Evolutionary conservation across 2,329 filamentous ascomycete genomes (phyloP), one percentile per base, ranked within the genome.

Genomic region (Nemania diffusa): DNA sequence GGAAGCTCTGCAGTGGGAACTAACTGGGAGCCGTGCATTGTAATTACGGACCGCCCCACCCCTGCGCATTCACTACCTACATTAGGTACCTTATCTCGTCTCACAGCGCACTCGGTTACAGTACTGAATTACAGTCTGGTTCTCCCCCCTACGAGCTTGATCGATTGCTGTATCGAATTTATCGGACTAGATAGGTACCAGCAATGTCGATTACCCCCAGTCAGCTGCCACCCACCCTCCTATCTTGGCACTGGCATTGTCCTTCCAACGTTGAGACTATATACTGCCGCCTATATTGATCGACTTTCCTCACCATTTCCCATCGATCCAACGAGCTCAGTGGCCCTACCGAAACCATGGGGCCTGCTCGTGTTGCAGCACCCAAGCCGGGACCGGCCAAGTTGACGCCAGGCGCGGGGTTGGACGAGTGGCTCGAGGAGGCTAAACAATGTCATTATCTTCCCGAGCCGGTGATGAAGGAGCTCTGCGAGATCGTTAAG

Each of bases 371-470:
- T 48, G 57, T 70, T 52, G 86, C 87, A 71, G 88, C 97, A 73
- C 95, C 96, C 65, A 92, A 95, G 83, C 95, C 95, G 65, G 95
- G 95, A 60, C 94, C 95, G 64, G 95, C 95, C 67, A 93, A 92
- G 74, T 84, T 98, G 72, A 90, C 89, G 70, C 89, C 92, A 64
- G 92, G 93, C 79, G 92, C 94, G 44, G 93, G 93, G 15, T 90
- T 97, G 37, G 93, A 97, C 79, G 94, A 98, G 83, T 99, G 96
- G 96, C 87, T 99, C 34, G 92, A 96, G 78, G 92, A 97, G 80
- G 96, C 96, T 51, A 97, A 97, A 82, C 92, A 96, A 81, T 98
- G 96, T 83, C 96, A 97, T 80, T 97, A 98, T 80, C 87, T 99
- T 59, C 96, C 96, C 57, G 96, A 99, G 82, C 84, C 91, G 69